Evolutionary conservation across 805 yeast genomes (phyloP).

Genomic region (Lipomyces starkeyi): DNA sequence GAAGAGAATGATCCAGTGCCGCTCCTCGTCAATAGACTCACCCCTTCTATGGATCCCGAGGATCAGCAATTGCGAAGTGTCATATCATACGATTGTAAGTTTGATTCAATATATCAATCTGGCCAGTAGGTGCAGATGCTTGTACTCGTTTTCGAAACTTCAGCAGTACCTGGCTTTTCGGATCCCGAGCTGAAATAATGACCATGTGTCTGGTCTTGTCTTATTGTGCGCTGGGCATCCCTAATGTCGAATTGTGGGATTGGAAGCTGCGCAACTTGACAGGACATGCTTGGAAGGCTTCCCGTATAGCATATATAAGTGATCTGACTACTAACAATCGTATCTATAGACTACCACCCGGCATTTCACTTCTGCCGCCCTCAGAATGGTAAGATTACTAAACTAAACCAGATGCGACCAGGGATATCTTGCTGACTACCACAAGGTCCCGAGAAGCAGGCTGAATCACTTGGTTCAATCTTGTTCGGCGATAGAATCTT

Average conservation of each 20-base stretch:
- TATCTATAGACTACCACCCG: constrained; percentile 70
- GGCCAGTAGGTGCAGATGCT: neutral
- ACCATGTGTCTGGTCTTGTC: neutral
- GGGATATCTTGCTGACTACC: neutral
- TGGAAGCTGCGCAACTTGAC: neutral
- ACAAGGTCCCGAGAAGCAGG: constrained; percentile 58
- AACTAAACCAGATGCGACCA: neutral
- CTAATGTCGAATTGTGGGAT: neutral
- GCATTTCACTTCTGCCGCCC: constrained; percentile 87
- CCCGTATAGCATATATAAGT: neutral
- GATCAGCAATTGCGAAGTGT: constrained; percentile 43
- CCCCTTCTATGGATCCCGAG: constrained; percentile 66
- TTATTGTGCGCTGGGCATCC: neutral
- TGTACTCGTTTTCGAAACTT: neutral
- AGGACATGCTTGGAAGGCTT: neutral
- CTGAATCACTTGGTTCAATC: constrained; percentile 90
- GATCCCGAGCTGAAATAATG: neutral
- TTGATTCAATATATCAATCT: neutral
- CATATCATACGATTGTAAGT: constrained; percentile 48
- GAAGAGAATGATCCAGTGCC: constrained; percentile 73
- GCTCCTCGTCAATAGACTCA: constrained; percentile 84
- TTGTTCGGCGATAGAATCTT: constrained; percentile 95
- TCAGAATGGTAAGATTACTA: constrained; percentile 52
- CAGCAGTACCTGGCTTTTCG: neutral
- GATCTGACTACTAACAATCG: neutral